Evolutionary conservation across 306 rosid species (phyloP).

Genomic region (Neltuma alba): DNA sequence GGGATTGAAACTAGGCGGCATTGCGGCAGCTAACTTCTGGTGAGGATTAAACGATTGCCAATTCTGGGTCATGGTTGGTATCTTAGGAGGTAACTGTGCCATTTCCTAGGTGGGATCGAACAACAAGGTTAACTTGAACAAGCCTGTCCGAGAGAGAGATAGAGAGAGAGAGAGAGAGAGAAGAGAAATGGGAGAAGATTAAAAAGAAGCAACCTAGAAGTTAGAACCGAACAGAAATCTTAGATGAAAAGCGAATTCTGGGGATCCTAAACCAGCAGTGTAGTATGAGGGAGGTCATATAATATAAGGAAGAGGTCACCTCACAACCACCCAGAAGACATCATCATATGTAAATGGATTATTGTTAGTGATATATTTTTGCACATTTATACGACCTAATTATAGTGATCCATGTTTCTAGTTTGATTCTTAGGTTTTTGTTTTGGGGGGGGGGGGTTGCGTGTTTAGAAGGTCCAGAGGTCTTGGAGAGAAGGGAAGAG

Average conservation of each 20-base stretch:
- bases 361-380: background rate
- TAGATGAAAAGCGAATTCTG: conserved; percentile 28
- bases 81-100: conserved; percentile 98
- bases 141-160: background rate
- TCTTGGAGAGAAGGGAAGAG: conserved; percentile 31
- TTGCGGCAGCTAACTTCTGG: conserved; percentile 39
- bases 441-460: conserved; percentile 3
- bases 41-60: conserved; percentile 66
- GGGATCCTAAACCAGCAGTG: background rate
- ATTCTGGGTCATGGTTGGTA: conserved; percentile 81
- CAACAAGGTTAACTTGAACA: conserved; percentile 22
- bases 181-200: conserved; percentile 8
- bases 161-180: background rate
- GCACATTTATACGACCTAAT: background rate
- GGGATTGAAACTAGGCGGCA: conserved; percentile 45
- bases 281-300: background rate
- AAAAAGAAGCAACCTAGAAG: conserved; percentile 36
- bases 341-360: background rate
- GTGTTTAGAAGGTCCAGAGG: conserved; percentile 50
- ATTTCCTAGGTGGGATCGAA: conserved; percentile 35
- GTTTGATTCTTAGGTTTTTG: conserved; percentile 11
- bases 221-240: conserved; percentile 36
- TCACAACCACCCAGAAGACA: background rate
- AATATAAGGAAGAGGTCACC: background rate
- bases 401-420: background rate